These are phyloP conservation scores for Panicum virgatum DNA, from an alignment of 202 grass and related monocot species.

Conservation along the genomic window DNA sequence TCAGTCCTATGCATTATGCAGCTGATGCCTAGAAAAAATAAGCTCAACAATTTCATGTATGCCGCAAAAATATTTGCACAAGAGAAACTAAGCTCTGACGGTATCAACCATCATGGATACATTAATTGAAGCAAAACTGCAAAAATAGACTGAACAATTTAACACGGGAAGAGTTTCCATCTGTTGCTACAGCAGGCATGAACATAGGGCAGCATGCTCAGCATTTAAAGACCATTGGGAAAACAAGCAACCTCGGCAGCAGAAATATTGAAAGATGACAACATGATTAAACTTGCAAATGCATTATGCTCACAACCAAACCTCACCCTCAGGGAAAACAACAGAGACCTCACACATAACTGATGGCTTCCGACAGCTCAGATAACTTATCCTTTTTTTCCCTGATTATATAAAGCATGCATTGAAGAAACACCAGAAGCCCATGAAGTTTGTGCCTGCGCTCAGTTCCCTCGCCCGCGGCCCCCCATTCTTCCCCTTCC, in stretches of 20 bases:
- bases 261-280: slow-evolving; percentile 46
- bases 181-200: slow-evolving; percentile 45
- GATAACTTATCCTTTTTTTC: slow-evolving; percentile 53
- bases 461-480: slow-evolving; percentile 53
- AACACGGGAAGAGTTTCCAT: slow-evolving; percentile 40
- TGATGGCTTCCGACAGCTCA: slow-evolving; percentile 43
- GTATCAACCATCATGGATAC: neutral
- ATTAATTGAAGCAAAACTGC: slow-evolving; percentile 24
- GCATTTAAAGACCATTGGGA: slow-evolving; percentile 59
- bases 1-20: neutral
- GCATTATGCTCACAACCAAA: slow-evolving; percentile 61
- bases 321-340: slow-evolving; percentile 44
- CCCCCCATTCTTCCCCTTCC: slow-evolving; percentile 65
- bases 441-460: slow-evolving; percentile 31
- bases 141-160: slow-evolving; percentile 52
- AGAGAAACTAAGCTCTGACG: neutral
- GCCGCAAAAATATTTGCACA: neutral
- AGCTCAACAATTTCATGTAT: neutral
- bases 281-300: slow-evolving; percentile 51
- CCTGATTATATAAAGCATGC: slow-evolving; percentile 68
- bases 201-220: slow-evolving; percentile 63
- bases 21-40: neutral
- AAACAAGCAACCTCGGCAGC: slow-evolving; percentile 51
- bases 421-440: slow-evolving; percentile 45
- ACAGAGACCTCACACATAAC: slow-evolving; percentile 35